These are phyloP conservation scores for Sclerotinia sclerotiorum DNA, from an alignment of 2,329 filamentous ascomycete species.

Conservation along the genomic window DNA sequence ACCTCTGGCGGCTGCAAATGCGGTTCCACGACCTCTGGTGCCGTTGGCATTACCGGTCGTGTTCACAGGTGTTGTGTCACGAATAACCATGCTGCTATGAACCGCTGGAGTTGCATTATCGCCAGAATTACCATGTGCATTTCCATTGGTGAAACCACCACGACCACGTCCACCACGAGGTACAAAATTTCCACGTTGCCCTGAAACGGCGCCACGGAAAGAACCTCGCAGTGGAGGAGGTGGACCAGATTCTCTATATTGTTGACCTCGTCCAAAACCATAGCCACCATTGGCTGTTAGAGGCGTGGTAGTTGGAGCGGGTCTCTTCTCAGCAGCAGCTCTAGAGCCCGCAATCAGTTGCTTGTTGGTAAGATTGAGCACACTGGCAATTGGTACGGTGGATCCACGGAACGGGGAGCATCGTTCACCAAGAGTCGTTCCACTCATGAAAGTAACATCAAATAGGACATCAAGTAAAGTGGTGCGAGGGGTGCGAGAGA, in stretches of 20 bases:
- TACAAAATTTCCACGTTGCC: conserved; percentile 20
- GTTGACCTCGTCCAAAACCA: conserved; percentile 60
- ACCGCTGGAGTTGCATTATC: conserved; percentile 34
- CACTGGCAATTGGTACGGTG: conserved; percentile 82
- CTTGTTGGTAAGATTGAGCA: conserved; percentile 80
- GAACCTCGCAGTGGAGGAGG: conserved; percentile 56
- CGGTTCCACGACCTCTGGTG: conserved; percentile 29
- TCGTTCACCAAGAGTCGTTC: conserved; percentile 84
- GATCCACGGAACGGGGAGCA: conserved; percentile 93
- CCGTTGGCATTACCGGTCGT: conserved; percentile 29
- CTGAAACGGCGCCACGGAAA: conserved; percentile 55
- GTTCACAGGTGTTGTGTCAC: conserved; percentile 28
- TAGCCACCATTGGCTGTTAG: conserved; percentile 54
- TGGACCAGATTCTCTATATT: conserved; percentile 58
- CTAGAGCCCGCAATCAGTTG: conserved; percentile 74
- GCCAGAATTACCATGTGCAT: conserved; percentile 17
- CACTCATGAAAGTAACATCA: conserved; percentile 95
- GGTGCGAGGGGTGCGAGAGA: conserved; percentile 81
- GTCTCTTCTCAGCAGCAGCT: conserved; percentile 54
- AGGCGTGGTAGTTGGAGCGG: conserved; percentile 49
- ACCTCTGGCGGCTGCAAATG: conserved; percentile 33
- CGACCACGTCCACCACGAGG: conserved; percentile 38
- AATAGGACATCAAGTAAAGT: conserved; percentile 89
- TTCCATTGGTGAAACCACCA: conserved; percentile 37
- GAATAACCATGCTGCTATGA: conserved; percentile 34